A percentile compares a stretch with the other conserved stretches of the same genome.
phyloP scores from a whole-genome alignment of 78 protist species.

The Monocercomonoides exilis region DNA sequence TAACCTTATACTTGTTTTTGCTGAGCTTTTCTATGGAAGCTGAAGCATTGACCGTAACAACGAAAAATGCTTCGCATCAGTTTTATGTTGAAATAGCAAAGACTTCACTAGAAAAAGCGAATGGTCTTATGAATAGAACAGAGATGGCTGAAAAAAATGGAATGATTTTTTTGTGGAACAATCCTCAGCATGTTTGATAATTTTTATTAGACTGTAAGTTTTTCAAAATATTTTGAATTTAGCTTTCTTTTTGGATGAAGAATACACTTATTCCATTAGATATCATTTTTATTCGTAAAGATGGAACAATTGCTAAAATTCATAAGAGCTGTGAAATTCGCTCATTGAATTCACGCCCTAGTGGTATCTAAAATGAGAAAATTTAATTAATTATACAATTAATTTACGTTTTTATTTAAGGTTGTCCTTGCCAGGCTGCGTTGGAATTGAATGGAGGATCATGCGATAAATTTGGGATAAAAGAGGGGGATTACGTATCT shows the following conservation, averaged over 20 bases:
- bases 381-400: neutral
- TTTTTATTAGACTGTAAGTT: neutral
- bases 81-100: too few species aligned
- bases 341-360: neutral
- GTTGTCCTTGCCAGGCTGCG: neutral
- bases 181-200: neutral
- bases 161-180: neutral
- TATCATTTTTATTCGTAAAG: neutral
- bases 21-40: too few species aligned
- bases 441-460: neutral
- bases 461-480: neutral
- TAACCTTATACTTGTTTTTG: too few species aligned
- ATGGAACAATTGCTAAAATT: neutral
- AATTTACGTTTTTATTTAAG: neutral
- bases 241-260: neutral
- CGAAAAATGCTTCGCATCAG: too few species aligned
- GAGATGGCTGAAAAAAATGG: neutral
- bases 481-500: neutral
- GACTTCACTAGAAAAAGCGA: neutral
- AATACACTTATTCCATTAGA: neutral
- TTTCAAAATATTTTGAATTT: neutral
- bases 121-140: neutral
- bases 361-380: too few species aligned
- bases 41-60: too few species aligned
- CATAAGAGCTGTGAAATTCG: neutral